Evolutionary conservation across 2,329 filamentous ascomycete genomes (phyloP).

Genomic region (Leptographium wingfieldii): DNA sequence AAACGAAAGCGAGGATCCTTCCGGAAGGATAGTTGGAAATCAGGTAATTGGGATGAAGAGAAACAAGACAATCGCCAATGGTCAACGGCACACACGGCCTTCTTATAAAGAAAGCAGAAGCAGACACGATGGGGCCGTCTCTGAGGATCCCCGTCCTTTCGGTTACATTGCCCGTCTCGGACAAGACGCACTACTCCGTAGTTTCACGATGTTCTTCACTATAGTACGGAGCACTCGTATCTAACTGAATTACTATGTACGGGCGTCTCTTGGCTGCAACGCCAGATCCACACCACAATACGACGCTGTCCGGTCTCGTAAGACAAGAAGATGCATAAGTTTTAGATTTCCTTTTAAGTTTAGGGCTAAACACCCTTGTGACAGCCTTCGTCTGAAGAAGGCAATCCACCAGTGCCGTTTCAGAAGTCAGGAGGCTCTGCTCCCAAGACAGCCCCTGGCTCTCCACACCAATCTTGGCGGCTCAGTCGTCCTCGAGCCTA

Average conservation of each 20-base stretch:
- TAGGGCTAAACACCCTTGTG: background rate
- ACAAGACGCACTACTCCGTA: background rate
- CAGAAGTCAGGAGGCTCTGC: background rate
- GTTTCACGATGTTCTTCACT: background rate
- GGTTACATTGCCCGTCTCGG: background rate
- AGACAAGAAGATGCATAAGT: background rate
- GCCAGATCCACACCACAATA: background rate
- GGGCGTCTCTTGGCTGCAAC: background rate
- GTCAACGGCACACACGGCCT: background rate
- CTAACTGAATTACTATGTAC: background rate
- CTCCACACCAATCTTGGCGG: background rate
- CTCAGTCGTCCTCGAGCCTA: background rate
- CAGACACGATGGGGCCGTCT: background rate
- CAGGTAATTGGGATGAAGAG: background rate
- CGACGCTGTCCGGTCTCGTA: background rate
- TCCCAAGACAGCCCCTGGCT: background rate
- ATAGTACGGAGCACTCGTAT: background rate
- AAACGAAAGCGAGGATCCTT: conserved; percentile 2
- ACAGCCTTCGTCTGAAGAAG: background rate
- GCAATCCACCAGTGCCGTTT: background rate
- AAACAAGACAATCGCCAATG: background rate
- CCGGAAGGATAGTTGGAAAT: background rate
- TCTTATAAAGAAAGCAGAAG: background rate
- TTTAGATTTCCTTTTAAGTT: background rate
- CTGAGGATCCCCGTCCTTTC: background rate